These are phyloP conservation scores for Olyra latifolia DNA, from an alignment of 176 grass and related monocot species.

Conservation along the genomic window DNA sequence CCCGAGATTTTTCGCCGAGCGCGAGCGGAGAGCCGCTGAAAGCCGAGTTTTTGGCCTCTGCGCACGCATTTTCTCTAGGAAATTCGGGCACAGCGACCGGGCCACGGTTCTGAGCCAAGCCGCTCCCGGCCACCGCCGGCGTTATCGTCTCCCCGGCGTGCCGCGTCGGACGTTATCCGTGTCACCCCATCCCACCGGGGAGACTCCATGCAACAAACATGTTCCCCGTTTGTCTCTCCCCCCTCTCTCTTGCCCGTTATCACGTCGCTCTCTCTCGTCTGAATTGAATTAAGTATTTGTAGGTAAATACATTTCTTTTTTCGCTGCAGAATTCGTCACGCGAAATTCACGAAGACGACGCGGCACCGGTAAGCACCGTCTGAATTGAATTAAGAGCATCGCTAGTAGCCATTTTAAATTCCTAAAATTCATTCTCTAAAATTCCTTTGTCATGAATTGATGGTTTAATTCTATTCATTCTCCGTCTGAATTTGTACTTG, in stretches of 20 bases:
- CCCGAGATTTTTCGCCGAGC: background rate
- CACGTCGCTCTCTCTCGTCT: background rate
- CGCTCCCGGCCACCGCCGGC: background rate
- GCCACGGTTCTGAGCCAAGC: background rate
- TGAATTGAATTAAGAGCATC: too few relatives aligned
- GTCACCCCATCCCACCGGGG: background rate
- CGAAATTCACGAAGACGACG: background rate
- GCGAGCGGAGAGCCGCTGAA: background rate
- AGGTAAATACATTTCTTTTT: background rate
- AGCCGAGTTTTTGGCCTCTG: background rate
- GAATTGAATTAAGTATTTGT: background rate
- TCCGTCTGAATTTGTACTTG: too few relatives aligned
- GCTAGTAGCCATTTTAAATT: too few relatives aligned
- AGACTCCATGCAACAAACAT: background rate
- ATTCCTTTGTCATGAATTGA: too few relatives aligned
- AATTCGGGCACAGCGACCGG: slow-evolving; percentile 8
- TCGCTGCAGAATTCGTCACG: background rate
- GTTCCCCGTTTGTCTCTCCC: background rate
- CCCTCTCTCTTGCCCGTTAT: background rate
- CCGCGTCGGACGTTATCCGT: slow-evolving; percentile 38
- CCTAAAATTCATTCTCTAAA: too few relatives aligned
- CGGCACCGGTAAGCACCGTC: background rate
- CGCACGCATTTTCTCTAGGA: too few relatives aligned
- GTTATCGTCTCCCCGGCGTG: slow-evolving; percentile 8
- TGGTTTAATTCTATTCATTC: too few relatives aligned